Evolutionary conservation across 2,329 filamentous ascomycete species (phyloP).

Genomic region (Samsoniella hepiali): DNA sequence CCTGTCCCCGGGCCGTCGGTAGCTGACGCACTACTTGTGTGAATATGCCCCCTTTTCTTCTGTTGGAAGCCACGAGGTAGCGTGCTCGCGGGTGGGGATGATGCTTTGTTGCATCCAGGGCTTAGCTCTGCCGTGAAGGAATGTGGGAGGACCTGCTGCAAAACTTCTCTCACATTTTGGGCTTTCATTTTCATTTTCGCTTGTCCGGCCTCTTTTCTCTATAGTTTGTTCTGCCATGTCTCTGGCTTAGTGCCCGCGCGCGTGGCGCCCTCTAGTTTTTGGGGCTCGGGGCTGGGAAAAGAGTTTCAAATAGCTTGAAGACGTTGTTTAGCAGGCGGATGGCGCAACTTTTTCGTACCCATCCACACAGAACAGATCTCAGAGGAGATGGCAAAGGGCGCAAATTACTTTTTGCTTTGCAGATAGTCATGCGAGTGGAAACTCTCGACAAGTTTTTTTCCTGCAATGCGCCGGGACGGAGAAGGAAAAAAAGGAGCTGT

Average conservation of each 20-base stretch:
- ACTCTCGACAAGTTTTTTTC: not conserved
- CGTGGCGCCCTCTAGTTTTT: constrained; percentile 3
- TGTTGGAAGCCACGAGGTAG: constrained; percentile 5
- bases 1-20: constrained; percentile 5
- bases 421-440: not conserved
- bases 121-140: not conserved
- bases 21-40: not conserved
- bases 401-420: not conserved
- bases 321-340: constrained; percentile 11
- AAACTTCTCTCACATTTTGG: not conserved
- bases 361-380: not conserved
- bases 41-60: not conserved
- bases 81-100: constrained; percentile 13
- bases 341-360: not conserved
- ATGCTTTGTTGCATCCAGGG: not conserved
- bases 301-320: constrained; percentile 12
- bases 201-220: not conserved
- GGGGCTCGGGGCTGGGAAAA: not conserved
- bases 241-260: not conserved
- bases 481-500: not conserved
- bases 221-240: not conserved
- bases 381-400: not conserved
- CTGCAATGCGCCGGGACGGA: not conserved
- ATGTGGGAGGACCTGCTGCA: not conserved
- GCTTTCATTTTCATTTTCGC: not conserved